Conservation (phyloP, 148 eudicot species). For the Simmondsia chinensis region DNA sequence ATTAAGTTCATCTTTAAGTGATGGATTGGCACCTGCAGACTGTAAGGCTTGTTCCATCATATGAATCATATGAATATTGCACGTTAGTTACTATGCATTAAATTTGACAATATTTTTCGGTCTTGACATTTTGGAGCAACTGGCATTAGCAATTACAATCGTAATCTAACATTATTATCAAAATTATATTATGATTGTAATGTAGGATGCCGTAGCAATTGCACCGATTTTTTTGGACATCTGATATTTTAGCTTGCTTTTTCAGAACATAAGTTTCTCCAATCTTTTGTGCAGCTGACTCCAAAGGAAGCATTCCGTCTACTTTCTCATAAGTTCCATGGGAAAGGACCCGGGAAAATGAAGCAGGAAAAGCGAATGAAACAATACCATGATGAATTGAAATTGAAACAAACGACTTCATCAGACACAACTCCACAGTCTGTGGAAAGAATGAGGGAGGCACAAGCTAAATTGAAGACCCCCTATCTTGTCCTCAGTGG, state of each 20-base stretch:
- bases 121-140: no score
- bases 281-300: conserved; percentile 50
- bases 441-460: conserved; percentile 90
- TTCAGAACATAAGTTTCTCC: background rate
- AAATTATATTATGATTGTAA: no score
- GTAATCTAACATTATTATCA: no score
- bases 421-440: conserved; percentile 85
- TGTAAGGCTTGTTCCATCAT: no score
- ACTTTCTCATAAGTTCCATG: conserved; percentile 85
- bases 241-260: background rate
- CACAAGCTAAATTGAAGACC: conserved; percentile 60
- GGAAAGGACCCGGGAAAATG: conserved; percentile 95
- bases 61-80: no score
- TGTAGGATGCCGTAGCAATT: no score
- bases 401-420: conserved; percentile 82
- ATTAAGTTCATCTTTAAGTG: no score
- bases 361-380: conserved; percentile 89
- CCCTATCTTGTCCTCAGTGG: conserved; percentile 96
- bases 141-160: no score
- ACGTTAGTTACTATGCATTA: no score
- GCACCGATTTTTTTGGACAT: background rate
- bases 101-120: no score
- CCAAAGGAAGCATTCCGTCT: conserved; percentile 91
- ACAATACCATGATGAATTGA: conserved; percentile 75
- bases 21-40: no score